phyloP scores from a whole-genome alignment of 306 rosid genomes.

The Inga oerstediana region DNA sequence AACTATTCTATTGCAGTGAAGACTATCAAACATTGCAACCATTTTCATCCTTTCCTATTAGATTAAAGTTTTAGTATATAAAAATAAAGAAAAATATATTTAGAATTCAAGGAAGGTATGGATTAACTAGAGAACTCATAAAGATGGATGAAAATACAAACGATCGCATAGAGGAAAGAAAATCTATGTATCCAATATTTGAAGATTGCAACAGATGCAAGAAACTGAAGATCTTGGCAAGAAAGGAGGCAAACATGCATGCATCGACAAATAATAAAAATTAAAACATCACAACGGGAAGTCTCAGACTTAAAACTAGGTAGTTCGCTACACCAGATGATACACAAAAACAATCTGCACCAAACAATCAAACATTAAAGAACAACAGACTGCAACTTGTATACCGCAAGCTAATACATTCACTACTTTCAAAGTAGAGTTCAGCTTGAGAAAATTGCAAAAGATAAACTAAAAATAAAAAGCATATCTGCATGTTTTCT shows the following conservation, averaged over 20 bases:
- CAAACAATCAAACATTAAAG: background rate
- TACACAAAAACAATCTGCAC: background rate
- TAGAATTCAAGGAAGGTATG: no score
- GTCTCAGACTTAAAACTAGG: background rate
- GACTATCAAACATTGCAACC: background rate
- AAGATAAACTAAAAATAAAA: no score
- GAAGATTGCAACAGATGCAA: no score
- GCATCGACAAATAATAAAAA: background rate
- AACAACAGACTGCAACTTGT: background rate
- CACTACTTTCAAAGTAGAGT: background rate
- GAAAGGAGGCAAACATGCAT: background rate
- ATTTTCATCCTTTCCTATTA: background rate
- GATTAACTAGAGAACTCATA: no score
- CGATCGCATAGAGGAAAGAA: no score
- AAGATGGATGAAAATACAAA: no score
- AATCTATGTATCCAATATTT: no score
- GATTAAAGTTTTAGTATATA: no score
- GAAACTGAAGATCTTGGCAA: background rate
- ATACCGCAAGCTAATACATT: background rate
- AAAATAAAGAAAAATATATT: no score
- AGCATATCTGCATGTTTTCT: background rate
- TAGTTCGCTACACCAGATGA: background rate
- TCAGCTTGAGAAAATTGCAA: background rate
- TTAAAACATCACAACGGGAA: background rate
- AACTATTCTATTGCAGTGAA: background rate